Conservation (phyloP, 352 stramenopile genomes). For the Pythium dissotocum region DNA sequence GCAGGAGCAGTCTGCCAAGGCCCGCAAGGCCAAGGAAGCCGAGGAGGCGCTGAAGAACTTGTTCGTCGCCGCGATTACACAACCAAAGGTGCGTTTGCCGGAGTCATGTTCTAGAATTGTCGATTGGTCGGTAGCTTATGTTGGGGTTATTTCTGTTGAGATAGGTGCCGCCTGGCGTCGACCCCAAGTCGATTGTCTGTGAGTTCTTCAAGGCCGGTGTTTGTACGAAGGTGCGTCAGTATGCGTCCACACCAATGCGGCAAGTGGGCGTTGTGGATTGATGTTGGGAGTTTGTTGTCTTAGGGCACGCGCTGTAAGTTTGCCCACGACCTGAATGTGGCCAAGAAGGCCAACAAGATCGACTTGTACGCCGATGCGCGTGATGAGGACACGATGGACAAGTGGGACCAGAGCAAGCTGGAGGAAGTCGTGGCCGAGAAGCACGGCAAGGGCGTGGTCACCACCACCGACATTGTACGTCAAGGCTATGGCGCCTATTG, state of each 20-base stretch:
- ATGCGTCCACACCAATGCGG: neutral
- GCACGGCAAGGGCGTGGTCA: conserved; percentile 79
- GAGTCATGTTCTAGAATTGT: conserved; percentile 13
- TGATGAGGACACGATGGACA: conserved; percentile 81
- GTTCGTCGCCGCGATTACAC: conserved; percentile 84
- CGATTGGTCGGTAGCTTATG: neutral
- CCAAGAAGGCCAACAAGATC: conserved; percentile 88
- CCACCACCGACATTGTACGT: conserved; percentile 82
- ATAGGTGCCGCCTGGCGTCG: conserved; percentile 82
- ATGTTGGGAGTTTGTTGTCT: neutral
- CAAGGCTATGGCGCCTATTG: too few species aligned
- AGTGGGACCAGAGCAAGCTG: conserved; percentile 89
- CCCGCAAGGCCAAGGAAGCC: conserved; percentile 83
- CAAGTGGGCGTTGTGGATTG: neutral
- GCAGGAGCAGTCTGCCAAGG: conserved; percentile 70
- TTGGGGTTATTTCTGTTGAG: conserved; percentile 10
- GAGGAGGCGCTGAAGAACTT: conserved; percentile 84
- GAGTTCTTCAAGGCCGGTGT: conserved; percentile 89
- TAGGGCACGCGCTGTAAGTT: conserved; percentile 89
- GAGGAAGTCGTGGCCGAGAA: conserved; percentile 86
- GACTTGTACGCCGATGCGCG: conserved; percentile 87
- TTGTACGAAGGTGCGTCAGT: conserved; percentile 71
- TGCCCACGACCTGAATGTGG: conserved; percentile 87
- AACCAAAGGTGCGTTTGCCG: conserved; percentile 61
- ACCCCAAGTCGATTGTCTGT: conserved; percentile 88